Evolutionary conservation across 306 rosid species (phyloP).

Genomic region (Datisca glomerata): DNA sequence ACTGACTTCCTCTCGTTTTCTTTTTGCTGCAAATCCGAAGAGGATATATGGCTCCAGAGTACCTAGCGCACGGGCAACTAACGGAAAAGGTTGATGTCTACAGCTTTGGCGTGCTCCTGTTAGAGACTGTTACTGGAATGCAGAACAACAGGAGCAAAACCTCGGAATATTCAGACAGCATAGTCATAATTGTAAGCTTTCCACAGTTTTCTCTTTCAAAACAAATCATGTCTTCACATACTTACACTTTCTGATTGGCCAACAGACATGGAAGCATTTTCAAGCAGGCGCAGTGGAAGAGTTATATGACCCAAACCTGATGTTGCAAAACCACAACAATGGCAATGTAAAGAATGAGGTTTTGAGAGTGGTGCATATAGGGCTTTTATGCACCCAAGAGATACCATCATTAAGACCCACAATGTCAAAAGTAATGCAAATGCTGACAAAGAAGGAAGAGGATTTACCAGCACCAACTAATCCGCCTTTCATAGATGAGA

Average conservation of each 20-base stretch:
- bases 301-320: conserved; percentile 56
- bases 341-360: conserved; percentile 28
- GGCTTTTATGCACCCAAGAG: conserved; percentile 89
- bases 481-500: conserved; percentile 86
- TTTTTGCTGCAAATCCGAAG: conserved; percentile 23
- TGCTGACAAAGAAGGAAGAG: conserved; percentile 61
- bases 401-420: conserved; percentile 51
- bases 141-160: conserved; percentile 68
- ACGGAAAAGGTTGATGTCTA: conserved; percentile 87
- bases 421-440: conserved; percentile 64
- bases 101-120: conserved; percentile 68
- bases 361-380: conserved; percentile 62
- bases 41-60: conserved; percentile 97
- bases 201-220: neutral
- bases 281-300: conserved; percentile 46
- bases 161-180: conserved; percentile 57
- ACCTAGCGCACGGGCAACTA: conserved; percentile 84
- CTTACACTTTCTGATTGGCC: too few relatives aligned
- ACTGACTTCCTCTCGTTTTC: too few relatives aligned
- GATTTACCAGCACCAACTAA: conserved; percentile 55
- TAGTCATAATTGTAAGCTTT: conserved; percentile 49
- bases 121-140: conserved; percentile 61
- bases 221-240: too few relatives aligned
- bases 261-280: conserved; percentile 83
- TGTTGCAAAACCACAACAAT: conserved; percentile 27